phyloP scores from a whole-genome alignment of 2,329 filamentous ascomycete species.

The Ophiognomonia clavigignenti-juglandacearum region DNA sequence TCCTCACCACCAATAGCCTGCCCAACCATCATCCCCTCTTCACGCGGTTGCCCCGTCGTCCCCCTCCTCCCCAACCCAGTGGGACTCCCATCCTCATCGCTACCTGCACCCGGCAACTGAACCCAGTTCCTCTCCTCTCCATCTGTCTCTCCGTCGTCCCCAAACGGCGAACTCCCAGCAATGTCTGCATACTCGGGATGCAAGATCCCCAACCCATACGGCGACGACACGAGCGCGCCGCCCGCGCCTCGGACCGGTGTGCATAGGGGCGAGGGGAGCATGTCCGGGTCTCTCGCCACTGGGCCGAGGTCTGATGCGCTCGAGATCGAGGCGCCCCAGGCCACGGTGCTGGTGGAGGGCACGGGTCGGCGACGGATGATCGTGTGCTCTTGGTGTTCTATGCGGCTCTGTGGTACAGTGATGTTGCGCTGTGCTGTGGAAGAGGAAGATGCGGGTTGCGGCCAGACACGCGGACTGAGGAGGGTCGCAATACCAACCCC shows the following conservation, averaged over 20 bases:
- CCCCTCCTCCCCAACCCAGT: too few species aligned
- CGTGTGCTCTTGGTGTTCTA: not conserved
- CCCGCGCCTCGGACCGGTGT: not conserved
- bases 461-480: constrained; percentile 9
- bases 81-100: too few species aligned
- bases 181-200: constrained; percentile 25
- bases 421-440: not conserved
- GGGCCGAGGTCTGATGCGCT: too few species aligned
- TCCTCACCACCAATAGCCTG: not conserved
- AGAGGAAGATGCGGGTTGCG: not conserved
- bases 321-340: too few species aligned
- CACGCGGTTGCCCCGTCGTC: too few species aligned
- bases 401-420: not conserved
- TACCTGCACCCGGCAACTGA: not conserved
- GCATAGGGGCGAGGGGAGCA: not conserved
- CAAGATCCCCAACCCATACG: not conserved
- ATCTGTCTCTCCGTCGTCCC: not conserved
- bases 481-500: not conserved
- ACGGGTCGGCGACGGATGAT: not conserved
- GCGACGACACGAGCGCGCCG: not conserved
- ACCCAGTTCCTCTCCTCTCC: constrained; percentile 1
- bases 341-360: not conserved
- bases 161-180: constrained; percentile 30
- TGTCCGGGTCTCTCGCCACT: not conserved
- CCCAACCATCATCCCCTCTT: not conserved